Conservation (phyloP, 2,329 filamentous ascomycete genomes). For the Nemania serpens region DNA sequence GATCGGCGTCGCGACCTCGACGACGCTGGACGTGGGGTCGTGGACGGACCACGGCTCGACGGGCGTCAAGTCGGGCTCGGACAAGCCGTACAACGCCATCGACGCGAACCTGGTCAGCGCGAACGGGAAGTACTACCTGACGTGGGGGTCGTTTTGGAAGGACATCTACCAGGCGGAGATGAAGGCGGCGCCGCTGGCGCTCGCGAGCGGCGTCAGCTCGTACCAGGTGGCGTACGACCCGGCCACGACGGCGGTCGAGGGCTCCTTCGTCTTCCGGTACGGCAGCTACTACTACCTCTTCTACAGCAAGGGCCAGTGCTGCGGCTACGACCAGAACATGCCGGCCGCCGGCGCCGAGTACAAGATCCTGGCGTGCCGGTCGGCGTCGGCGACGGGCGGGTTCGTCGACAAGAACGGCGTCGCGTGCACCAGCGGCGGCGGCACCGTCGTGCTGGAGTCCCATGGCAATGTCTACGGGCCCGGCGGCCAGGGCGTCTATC, state of each 20-base stretch:
- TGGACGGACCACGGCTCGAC: slow-evolving; percentile 65
- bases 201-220: slow-evolving; percentile 47
- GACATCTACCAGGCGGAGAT: slow-evolving; percentile 62
- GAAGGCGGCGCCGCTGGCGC: slow-evolving; percentile 53
- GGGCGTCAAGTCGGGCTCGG: slow-evolving; percentile 52
- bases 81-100: slow-evolving; percentile 62
- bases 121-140: slow-evolving; percentile 52
- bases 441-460: slow-evolving; percentile 63
- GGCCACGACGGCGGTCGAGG: slow-evolving; percentile 58
- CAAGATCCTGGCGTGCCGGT: slow-evolving; percentile 65
- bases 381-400: slow-evolving; percentile 52
- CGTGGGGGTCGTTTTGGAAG: slow-evolving; percentile 72
- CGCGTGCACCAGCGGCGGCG: slow-evolving; percentile 49
- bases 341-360: slow-evolving; percentile 63
- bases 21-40: slow-evolving; percentile 55
- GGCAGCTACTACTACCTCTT: slow-evolving; percentile 65
- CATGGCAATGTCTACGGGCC: slow-evolving; percentile 67
- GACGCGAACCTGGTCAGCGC: slow-evolving; percentile 58
- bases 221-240: slow-evolving; percentile 59
- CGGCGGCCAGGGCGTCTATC: slow-evolving; percentile 59
- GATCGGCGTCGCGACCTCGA: slow-evolving; percentile 59
- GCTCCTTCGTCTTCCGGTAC: slow-evolving; percentile 56
- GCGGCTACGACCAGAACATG: slow-evolving; percentile 53
- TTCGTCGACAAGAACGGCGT: slow-evolving; percentile 45
- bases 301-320: slow-evolving; percentile 63